A percentile compares a stretch with the other conserved stretches of the same genome.
These are phyloP conservation scores for Eucalyptus pauciflora DNA, from an alignment of 345 rosid genomes.

Conservation along the genomic window DNA sequence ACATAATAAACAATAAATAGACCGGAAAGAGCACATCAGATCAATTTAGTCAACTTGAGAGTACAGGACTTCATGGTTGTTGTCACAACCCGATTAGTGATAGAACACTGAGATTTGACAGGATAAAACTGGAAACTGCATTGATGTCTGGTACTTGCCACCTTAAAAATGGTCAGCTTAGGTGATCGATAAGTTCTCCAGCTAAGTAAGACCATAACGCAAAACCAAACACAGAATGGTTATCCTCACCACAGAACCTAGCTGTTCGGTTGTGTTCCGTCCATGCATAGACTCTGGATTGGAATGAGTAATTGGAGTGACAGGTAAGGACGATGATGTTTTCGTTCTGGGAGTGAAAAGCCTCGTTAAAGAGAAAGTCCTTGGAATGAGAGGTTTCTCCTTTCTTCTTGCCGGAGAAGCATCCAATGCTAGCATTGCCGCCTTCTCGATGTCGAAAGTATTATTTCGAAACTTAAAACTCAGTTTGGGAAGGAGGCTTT, in stretches of 20 bases:
- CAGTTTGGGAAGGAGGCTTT: conserved; percentile 57
- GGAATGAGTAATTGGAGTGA: conserved; percentile 60
- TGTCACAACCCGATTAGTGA: not conserved
- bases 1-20: not conserved
- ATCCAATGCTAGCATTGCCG: conserved; percentile 52
- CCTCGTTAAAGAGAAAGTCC: conserved; percentile 51
- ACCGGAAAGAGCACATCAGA: not conserved
- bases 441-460: conserved; percentile 62
- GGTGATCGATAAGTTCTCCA: not conserved
- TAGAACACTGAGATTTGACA: not conserved
- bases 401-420: conserved; percentile 19
- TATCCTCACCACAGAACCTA: conserved; percentile 23
- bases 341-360: conserved; percentile 41
- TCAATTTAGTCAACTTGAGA: not conserved
- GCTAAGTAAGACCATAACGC: not conserved
- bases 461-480: conserved; percentile 54
- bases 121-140: not conserved
- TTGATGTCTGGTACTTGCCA: not conserved
- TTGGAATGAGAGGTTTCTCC: conserved; percentile 29
- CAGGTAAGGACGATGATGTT: conserved; percentile 60
- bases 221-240: not conserved
- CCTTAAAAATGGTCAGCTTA: not conserved
- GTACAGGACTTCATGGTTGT: not conserved
- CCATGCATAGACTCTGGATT: conserved; percentile 92
- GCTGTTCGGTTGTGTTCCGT: conserved; percentile 21